Conservation (phyloP, 1,284 basidiomycete genomes). For the Apiotrichum mycotoxinovorans region DNA sequence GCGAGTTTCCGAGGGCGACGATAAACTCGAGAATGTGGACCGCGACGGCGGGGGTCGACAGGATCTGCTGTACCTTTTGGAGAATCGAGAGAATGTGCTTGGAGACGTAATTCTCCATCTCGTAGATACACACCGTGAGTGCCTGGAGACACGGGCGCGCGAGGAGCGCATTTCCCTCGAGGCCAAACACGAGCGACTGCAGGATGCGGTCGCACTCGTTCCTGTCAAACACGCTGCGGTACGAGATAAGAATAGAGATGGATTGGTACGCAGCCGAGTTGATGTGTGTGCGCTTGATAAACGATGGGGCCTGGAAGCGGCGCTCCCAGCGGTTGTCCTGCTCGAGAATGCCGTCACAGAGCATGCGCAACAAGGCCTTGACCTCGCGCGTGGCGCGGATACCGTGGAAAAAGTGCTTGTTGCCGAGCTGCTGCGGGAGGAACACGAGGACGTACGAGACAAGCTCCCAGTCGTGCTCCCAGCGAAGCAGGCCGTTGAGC, state of each 20-base stretch:
- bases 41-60: conserved; percentile 88
- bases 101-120: conserved; percentile 78
- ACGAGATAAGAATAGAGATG: conserved; percentile 83
- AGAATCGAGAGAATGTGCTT: conserved; percentile 77
- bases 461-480: conserved; percentile 87
- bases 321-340: conserved; percentile 35
- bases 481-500: conserved; percentile 66
- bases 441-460: conserved; percentile 89
- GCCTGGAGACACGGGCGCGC: conserved; percentile 92
- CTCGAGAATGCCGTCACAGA: conserved; percentile 57
- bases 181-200: conserved; percentile 75
- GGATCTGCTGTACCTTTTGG: conserved; percentile 86
- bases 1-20: conserved; percentile 74
- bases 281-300: conserved; percentile 70
- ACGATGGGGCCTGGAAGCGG: conserved; percentile 50
- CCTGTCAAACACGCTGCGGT: conserved; percentile 68
- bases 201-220: conserved; percentile 64
- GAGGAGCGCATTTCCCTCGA: conserved; percentile 67
- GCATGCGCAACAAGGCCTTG: conserved; percentile 61
- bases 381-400: conserved; percentile 68
- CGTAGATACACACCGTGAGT: conserved; percentile 82
- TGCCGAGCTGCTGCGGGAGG: conserved; percentile 83
- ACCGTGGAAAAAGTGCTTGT: conserved; percentile 96
- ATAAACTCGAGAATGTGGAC: conserved; percentile 95
- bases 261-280: conserved; percentile 85